A percentile compares a stretch with the other conserved stretches of the same genome.
Evolutionary conservation across 2,329 filamentous ascomycete species (phyloP).

Genomic region (Clonostachys rosea): DNA sequence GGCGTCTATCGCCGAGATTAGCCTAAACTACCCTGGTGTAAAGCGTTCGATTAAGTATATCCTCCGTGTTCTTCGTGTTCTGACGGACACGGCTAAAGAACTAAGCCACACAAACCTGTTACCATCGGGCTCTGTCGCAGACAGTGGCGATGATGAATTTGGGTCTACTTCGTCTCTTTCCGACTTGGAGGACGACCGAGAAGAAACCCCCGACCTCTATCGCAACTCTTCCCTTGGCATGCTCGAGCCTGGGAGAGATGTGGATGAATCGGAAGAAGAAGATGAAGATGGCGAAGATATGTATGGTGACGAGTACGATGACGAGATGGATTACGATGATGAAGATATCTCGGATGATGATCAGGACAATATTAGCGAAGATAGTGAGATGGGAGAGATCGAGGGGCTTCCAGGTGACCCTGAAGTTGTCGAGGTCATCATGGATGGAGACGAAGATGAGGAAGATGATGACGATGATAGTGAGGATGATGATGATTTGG

Average conservation of each 20-base stretch:
- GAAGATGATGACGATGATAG: slow-evolving; percentile 59
- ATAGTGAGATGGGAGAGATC: slow-evolving; percentile 80
- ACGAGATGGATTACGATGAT: slow-evolving; percentile 87
- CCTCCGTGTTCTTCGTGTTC: slow-evolving; percentile 77
- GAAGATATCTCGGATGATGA: slow-evolving; percentile 79
- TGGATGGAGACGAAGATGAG: slow-evolving; percentile 65
- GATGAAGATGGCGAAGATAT: slow-evolving; percentile 77
- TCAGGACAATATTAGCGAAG: slow-evolving; percentile 85
- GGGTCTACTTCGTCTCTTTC: slow-evolving; percentile 85
- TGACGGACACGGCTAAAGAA: slow-evolving; percentile 83
- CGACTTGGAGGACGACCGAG: slow-evolving; percentile 78
- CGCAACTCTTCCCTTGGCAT: slow-evolving; percentile 94
- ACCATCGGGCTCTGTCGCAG: slow-evolving; percentile 59
- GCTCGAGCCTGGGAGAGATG: slow-evolving; percentile 72
- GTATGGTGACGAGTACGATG: slow-evolving; percentile 87
- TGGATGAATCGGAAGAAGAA: slow-evolving; percentile 70
- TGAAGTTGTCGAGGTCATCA: slow-evolving; percentile 69
- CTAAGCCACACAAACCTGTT: slow-evolving; percentile 80
- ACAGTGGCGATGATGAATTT: slow-evolving; percentile 78
- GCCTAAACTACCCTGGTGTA: slow-evolving; percentile 88
- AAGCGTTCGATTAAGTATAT: slow-evolving; percentile 97
- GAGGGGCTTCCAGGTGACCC: slow-evolving; percentile 66
- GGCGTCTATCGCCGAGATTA: slow-evolving; percentile 88
- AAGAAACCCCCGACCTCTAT: slow-evolving; percentile 96
- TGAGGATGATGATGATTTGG: slow-evolving; percentile 49